Evolutionary conservation across 116 monocot genomes (phyloP).

Genomic region (Iris pallida): DNA sequence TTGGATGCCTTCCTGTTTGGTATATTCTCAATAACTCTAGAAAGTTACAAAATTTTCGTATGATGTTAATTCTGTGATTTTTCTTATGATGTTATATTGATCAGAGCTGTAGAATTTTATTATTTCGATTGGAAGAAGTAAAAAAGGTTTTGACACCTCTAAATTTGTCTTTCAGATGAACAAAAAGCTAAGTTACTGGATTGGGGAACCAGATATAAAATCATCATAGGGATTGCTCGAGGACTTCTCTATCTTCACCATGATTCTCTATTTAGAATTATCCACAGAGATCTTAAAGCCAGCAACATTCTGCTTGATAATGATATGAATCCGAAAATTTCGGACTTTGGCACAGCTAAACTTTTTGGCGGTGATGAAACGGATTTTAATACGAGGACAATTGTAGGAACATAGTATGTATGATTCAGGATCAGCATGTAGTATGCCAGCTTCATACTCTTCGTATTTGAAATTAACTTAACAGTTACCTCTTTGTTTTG

Average conservation of each 20-base stretch:
- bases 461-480: no score
- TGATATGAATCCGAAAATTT: constrained; percentile 29
- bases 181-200: constrained; percentile 14
- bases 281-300: constrained; percentile 33
- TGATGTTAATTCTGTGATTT: not conserved
- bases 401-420: constrained; percentile 29
- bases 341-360: constrained; percentile 42
- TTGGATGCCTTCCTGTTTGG: constrained; percentile 35
- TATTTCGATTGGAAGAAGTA: not conserved
- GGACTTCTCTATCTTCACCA: constrained; percentile 38
- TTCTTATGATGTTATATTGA: not conserved
- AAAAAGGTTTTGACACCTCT: not conserved
- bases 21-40: not conserved
- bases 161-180: constrained; percentile 8
- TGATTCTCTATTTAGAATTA: constrained; percentile 28
- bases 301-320: constrained; percentile 37
- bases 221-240: constrained; percentile 29
- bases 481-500: no score
- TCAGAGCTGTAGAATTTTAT: no score
- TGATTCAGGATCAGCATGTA: no score
- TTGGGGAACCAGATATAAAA: constrained; percentile 28
- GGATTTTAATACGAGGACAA: constrained; percentile 20
- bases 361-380: constrained; percentile 18
- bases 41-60: no score
- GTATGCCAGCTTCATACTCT: no score